Evolutionary conservation across 768 basidiomycete species (phyloP), one percentile per base, ranked within the genome.

Genomic region (Leccinum obscurum): DNA sequence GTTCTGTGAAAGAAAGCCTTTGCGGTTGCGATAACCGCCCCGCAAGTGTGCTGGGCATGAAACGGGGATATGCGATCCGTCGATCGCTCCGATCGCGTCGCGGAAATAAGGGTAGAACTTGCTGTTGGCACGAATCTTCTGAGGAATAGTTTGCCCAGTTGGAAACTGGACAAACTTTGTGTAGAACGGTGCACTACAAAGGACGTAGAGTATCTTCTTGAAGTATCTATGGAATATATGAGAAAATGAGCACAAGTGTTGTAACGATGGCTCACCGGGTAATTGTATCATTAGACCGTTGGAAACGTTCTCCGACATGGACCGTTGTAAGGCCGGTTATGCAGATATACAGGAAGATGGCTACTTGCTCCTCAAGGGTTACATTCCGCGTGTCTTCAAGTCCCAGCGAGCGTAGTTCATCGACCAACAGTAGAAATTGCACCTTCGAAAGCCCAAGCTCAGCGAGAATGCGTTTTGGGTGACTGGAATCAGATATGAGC

Each of bases 381-480:
- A 30, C 32, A 39, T 44, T n/a, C 24, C 17, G 15, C 28, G 48
- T 26, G 7, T 57, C 14, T 17, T 26, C 13, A 14, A 28, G 30
- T 20, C 51, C 57, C 6, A 26, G 2, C 9, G 32, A 14, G 6
- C 26, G 4, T 10, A 58, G 50, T n/a, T 14, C 6, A 4, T 11
- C 4, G 5, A 64, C 39, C 14, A 72, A 63, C 3, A 48, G 37
- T 20, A 52, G 8, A 51, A 71, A 74, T 10, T 69, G 65, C 59
- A 71, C 58, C 7, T 59, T 28, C 6, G 44, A 37, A 30, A 73
- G 48, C 1, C 71, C 69, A 22, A 72, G 66, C 24, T 68, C 54
- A 15, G 28, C 50, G 8, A 57, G 17, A 20, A 72, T 69, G 1
- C 52, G 54, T 3, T 66, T 46, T 6, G 59, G 63, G 59, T 72